A percentile compares a stretch with the other conserved stretches of the same genome.
Evolutionary conservation across 2,329 filamentous ascomycete species (phyloP).

Genomic region (Aurifilum marmelostoma): DNA sequence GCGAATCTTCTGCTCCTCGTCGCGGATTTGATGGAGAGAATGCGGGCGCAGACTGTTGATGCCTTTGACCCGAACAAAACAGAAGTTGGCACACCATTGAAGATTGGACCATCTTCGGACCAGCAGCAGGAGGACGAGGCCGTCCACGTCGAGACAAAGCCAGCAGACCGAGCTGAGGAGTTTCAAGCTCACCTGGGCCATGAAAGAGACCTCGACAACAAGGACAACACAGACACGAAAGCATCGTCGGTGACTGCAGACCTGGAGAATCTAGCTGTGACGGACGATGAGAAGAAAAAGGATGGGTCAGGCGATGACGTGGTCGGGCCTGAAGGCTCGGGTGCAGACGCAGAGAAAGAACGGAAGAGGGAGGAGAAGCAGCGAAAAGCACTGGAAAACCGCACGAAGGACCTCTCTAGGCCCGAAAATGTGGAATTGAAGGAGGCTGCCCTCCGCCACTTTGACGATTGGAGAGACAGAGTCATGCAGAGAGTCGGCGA

Average conservation of each 20-base stretch:
- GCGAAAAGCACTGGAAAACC: constrained; percentile 25
- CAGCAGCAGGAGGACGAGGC: constrained; percentile 9
- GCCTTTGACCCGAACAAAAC: constrained; percentile 27
- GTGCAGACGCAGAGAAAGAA: background rate
- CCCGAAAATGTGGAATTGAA: constrained; percentile 44
- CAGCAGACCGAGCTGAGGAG: constrained; percentile 2
- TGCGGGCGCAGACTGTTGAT: constrained; percentile 31
- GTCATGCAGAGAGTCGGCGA: constrained; percentile 73
- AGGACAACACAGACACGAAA: background rate
- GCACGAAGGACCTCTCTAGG: constrained; percentile 31
- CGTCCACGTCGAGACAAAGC: constrained; percentile 3
- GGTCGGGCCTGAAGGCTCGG: background rate
- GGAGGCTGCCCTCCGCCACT: constrained; percentile 64
- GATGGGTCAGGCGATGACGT: background rate
- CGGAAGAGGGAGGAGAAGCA: constrained; percentile 19
- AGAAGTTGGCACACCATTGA: constrained; percentile 17
- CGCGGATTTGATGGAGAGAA: constrained; percentile 27
- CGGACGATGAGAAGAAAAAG: background rate
- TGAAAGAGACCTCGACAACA: background rate
- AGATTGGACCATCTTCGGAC: constrained; percentile 3
- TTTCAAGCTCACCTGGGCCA: background rate
- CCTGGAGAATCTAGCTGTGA: background rate
- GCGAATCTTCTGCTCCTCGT: constrained; percentile 30
- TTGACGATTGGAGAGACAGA: constrained; percentile 76
- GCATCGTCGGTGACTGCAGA: background rate